Evolutionary conservation across 2,329 filamentous ascomycete species (phyloP), one percentile per base, ranked within the genome.

Genomic region (Calycina marina): DNA sequence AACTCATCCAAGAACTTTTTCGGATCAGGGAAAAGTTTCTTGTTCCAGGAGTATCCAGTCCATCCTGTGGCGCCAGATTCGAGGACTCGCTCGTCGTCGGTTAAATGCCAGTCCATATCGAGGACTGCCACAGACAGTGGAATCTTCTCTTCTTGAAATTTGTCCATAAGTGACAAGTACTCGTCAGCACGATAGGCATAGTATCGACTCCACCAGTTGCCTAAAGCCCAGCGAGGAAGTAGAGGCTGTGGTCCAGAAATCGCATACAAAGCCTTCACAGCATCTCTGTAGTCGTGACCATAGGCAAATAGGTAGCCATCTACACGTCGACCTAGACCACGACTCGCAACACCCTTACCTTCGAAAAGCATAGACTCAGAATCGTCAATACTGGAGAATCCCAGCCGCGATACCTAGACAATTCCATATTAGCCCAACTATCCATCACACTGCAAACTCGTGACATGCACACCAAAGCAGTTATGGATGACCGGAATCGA

Each of bases 61-160:
- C 66, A 72, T 12, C 68, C 68, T 3, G 34, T 38, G 10, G 31
- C 34, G 13, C 41, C 42, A 31, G 25, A n/a, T 60, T 59, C 32
- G 56, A 50, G 8, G 49, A 52, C n/a, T 61, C 55, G n/a, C 48
- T 49, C 5, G 8, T 63, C 61, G 2, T 60, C 47, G 1, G 73
- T 68, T 26, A 64, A 48, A 50, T 77, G 72, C 72, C 72, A 77
- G 47, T 76, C 72, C 71, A 77, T 77, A 44, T 77, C 72, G 3
- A 77, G 50, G 1, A 76, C 69, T 2, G 63, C 69, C 4, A 74
- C 68, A 4, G 61, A 67, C 22, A 77, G 53, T 0, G 72, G 72
- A 5, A 77, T 61, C 0, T 57, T 49, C 14, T 66, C 52, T 6
- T 53, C 49, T 4, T 54, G 47, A 40, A 77, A 76, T 30, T 59